These are phyloP conservation scores for Podospora comata DNA, from an alignment of 495 filamentous ascomycete species.

Conservation along the genomic window DNA sequence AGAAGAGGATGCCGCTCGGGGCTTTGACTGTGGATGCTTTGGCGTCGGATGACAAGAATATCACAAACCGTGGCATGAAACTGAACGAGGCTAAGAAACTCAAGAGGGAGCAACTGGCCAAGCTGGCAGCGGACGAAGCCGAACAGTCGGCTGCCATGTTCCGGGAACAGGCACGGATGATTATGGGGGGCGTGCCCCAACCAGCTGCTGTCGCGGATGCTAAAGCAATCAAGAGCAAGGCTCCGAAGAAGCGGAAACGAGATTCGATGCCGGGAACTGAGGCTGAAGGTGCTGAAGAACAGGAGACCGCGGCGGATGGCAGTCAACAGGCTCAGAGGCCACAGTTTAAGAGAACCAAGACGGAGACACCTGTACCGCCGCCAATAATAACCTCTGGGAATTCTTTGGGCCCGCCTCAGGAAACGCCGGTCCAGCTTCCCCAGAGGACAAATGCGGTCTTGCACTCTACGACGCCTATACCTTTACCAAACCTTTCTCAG, in stretches of 20 bases:
- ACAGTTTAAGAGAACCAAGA: constrained; percentile 56
- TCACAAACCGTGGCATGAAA: constrained; percentile 86
- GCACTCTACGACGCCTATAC: constrained; percentile 39
- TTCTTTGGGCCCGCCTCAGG: constrained; percentile 34
- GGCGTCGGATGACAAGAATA: constrained; percentile 50
- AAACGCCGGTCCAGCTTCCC: constrained; percentile 40
- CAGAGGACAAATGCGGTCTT: constrained; percentile 23
- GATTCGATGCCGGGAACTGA: constrained; percentile 47
- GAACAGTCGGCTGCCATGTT: constrained; percentile 60
- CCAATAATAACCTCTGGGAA: constrained; percentile 37
- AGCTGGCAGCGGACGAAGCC: constrained; percentile 66
- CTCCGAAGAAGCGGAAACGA: constrained; percentile 52
- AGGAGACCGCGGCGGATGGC: constrained; percentile 40
- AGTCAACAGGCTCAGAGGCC: constrained; percentile 33
- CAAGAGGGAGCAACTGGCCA: constrained; percentile 69
- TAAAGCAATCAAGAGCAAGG: constrained; percentile 32
- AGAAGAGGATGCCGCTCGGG: constrained; percentile 46
- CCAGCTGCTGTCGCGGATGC: constrained; percentile 23
- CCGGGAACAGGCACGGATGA: constrained; percentile 47
- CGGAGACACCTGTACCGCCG: constrained; percentile 51
- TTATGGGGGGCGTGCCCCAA: constrained; percentile 42
- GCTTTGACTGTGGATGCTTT: constrained; percentile 50
- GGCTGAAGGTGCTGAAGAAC: constrained; percentile 43
- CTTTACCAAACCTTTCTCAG: constrained; percentile 31
- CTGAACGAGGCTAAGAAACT: constrained; percentile 89